These are phyloP conservation scores for Fusarium sp. DNA, from an alignment of 2,329 filamentous ascomycete species.

Conservation along the genomic window DNA sequence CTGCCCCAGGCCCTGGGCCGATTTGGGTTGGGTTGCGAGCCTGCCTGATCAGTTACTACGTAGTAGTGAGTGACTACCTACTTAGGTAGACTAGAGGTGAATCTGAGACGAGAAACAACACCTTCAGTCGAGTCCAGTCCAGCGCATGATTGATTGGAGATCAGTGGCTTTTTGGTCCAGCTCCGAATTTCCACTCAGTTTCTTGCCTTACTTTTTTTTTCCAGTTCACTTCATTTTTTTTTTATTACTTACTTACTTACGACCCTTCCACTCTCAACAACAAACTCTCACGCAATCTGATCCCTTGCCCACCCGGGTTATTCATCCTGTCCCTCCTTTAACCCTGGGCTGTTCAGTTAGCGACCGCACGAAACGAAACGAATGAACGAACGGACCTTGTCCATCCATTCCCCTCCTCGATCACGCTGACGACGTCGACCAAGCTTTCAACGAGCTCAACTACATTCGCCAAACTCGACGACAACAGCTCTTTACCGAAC, in stretches of 20 bases:
- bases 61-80: background rate
- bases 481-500: conserved; percentile 10
- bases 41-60: background rate
- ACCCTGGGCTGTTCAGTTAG: conserved; percentile 25
- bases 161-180: conserved; percentile 27
- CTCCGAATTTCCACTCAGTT: conserved; percentile 34
- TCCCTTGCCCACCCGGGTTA: conserved; percentile 24
- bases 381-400: background rate
- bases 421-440: conserved; percentile 33
- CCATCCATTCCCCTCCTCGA: conserved; percentile 26
- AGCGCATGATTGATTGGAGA: conserved; percentile 41
- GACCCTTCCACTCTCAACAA: conserved; percentile 1
- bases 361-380: conserved; percentile 40
- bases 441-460: conserved; percentile 21
- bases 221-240: background rate
- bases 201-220: conserved; percentile 14
- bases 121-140: conserved; percentile 19
- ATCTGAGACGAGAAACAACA: conserved; percentile 32
- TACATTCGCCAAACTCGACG: background rate
- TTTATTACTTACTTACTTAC: background rate
- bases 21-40: conserved; percentile 31
- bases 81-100: background rate
- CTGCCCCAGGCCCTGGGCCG: conserved; percentile 4
- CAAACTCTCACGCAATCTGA: conserved; percentile 16
- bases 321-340: conserved; percentile 34